phyloP scores from a whole-genome alignment of 768 basidiomycete species.

The Austroboletus eburneus region DNA sequence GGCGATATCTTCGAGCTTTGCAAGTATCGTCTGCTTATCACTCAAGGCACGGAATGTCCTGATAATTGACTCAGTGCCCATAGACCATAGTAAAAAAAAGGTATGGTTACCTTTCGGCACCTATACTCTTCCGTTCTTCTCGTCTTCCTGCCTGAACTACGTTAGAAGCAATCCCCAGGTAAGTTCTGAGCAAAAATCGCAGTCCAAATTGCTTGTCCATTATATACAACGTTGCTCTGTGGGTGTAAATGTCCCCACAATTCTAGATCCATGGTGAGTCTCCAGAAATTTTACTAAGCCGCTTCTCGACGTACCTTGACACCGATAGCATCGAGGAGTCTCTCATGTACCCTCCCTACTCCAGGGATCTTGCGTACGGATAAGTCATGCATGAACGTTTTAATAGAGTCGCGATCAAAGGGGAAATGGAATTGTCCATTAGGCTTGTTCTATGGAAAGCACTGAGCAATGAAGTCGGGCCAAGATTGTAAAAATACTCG shows the following conservation, averaged over 20 bases:
- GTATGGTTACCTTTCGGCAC: slow-evolving; percentile 67
- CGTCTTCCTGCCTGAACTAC: slow-evolving; percentile 68
- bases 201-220: slow-evolving; percentile 90
- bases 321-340: slow-evolving; percentile 80
- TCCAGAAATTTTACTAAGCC: neutral
- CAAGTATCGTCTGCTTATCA: slow-evolving; percentile 62
- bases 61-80: neutral
- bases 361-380: slow-evolving; percentile 87
- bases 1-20: slow-evolving; percentile 78
- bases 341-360: slow-evolving; percentile 86
- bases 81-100: neutral
- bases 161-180: slow-evolving; percentile 87
- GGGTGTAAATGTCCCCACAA: slow-evolving; percentile 83
- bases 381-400: slow-evolving; percentile 73
- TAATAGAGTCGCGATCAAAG: slow-evolving; percentile 60
- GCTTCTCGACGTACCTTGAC: slow-evolving; percentile 51
- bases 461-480: neutral
- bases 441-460: slow-evolving; percentile 71
- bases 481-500: slow-evolving; percentile 2
- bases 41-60: slow-evolving; percentile 76
- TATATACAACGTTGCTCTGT: slow-evolving; percentile 68
- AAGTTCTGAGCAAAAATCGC: slow-evolving; percentile 66
- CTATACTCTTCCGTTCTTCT: slow-evolving; percentile 89
- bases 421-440: slow-evolving; percentile 84
- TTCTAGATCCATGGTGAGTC: slow-evolving; percentile 42